phyloP scores from a whole-genome alignment of 2,329 filamentous ascomycete species.

The Immersiporthe knoxdaviesiana region DNA sequence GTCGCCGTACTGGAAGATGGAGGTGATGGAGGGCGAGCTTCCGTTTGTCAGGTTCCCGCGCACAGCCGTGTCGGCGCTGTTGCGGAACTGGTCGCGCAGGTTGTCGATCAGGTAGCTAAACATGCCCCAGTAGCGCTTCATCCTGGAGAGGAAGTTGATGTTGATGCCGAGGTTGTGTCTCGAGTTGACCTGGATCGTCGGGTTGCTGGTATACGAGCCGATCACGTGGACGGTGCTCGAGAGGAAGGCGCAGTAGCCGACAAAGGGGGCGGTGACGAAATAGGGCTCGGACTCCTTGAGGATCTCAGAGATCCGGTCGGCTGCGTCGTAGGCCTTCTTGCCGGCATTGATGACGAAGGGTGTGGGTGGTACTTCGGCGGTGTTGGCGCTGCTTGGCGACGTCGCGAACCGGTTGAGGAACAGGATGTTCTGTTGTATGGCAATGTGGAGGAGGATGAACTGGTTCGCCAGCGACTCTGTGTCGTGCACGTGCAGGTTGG shows the following conservation, averaged over 20 bases:
- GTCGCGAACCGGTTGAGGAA: constrained; percentile 90
- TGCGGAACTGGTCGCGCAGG: constrained; percentile 83
- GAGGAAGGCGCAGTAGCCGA: constrained; percentile 91
- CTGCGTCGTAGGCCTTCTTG: constrained; percentile 77
- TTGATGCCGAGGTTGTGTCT: constrained; percentile 87
- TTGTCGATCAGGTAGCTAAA: constrained; percentile 97
- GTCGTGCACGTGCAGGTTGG: constrained; percentile 83
- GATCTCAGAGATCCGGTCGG: constrained; percentile 82
- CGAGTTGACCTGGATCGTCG: constrained; percentile 72
- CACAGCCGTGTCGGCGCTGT: constrained; percentile 79
- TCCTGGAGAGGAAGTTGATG: constrained; percentile 86
- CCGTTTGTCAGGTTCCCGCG: constrained; percentile 53
- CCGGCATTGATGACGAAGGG: constrained; percentile 77
- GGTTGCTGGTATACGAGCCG: constrained; percentile 85
- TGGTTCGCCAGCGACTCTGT: constrained; percentile 87
- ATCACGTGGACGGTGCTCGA: constrained; percentile 94
- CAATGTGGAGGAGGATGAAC: constrained; percentile 89
- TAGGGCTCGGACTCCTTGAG: constrained; percentile 80
- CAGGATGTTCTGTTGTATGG: constrained; percentile 84
- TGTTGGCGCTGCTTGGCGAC: constrained; percentile 64
- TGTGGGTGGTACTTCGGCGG: constrained; percentile 72
- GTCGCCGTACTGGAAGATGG: constrained; percentile 92
- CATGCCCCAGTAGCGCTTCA: constrained; percentile 99
- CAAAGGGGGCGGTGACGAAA: constrained; percentile 81
- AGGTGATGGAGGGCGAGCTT: constrained; percentile 52